These are phyloP conservation scores for Eucalyptus globulus DNA, from an alignment of 345 rosid genomes.

Conservation along the genomic window DNA sequence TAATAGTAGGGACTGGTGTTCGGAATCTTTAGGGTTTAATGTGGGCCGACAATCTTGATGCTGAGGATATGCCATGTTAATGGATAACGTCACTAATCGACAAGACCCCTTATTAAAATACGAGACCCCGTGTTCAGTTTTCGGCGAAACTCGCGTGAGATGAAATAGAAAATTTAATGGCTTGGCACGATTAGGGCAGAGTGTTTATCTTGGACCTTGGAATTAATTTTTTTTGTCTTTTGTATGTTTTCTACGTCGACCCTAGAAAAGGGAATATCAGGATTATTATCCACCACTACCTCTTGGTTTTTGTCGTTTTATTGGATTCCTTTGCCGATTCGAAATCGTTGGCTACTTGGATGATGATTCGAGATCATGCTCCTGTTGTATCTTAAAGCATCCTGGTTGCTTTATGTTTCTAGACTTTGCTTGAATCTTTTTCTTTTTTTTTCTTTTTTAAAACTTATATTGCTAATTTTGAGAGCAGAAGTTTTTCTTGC, in stretches of 20 bases:
- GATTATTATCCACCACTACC: not conserved
- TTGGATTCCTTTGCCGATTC: not conserved
- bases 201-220: not conserved
- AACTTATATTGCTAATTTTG: not conserved
- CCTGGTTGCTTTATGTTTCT: not conserved
- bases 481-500: not conserved
- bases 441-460: not conserved
- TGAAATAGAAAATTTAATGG: not conserved
- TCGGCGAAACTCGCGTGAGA: not conserved
- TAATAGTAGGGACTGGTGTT: not conserved
- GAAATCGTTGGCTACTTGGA: not conserved
- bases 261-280: not conserved
- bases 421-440: not conserved
- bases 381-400: not conserved
- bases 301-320: not conserved
- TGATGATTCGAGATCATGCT: not conserved
- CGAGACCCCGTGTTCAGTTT: not conserved
- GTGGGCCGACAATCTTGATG: not conserved
- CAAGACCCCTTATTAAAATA: not conserved
- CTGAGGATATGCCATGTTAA: not conserved
- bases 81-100: not conserved
- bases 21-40: not conserved
- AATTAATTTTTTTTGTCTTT: not conserved
- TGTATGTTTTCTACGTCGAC: not conserved
- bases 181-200: not conserved